Conservation (phyloP, 2,329 filamentous ascomycete species). For the Aspergillus pseudoterreus region DNA sequence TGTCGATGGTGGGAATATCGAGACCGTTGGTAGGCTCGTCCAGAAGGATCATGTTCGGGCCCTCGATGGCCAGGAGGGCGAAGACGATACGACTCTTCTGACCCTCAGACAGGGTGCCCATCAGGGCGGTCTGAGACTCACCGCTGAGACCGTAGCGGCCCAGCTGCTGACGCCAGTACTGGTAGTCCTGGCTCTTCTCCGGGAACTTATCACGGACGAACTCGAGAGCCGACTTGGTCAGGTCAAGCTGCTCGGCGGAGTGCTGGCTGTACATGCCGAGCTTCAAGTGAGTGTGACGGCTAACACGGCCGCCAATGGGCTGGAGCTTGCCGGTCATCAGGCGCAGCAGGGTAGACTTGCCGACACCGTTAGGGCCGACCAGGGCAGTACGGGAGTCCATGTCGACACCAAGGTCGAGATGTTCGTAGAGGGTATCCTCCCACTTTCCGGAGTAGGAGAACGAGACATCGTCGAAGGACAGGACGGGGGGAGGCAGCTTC, state of each 20-base stretch:
- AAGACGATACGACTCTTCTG: conserved; percentile 99
- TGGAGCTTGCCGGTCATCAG: conserved; percentile 96
- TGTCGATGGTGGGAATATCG: conserved; percentile 98
- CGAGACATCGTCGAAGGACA: conserved; percentile 94
- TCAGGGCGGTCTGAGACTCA: conserved; percentile 91
- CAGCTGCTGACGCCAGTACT: conserved; percentile 98
- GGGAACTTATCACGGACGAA: conserved; percentile 96
- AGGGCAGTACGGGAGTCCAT: conserved; percentile 98
- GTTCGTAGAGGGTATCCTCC: conserved; percentile 90
- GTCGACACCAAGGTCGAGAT: conserved; percentile 97
- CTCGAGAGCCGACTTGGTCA: conserved; percentile 96
- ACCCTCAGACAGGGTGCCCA: conserved; percentile 95
- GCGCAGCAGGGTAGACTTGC: conserved; percentile 92
- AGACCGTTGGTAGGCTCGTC: conserved; percentile 99
- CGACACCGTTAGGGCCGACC: conserved; percentile 97
- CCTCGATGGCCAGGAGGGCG: conserved; percentile 88
- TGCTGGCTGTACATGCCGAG: conserved; percentile 98
- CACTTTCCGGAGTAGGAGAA: conserved; percentile 93
- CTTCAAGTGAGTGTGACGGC: conserved; percentile 96
- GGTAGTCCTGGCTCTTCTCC: conserved; percentile 89
- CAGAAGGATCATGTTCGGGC: conserved; percentile 94
- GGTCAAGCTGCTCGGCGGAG: conserved; percentile 94
- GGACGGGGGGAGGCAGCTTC: conserved; percentile 95
- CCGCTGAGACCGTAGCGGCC: conserved; percentile 91
- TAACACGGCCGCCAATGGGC: conserved; percentile 76